Conservation (phyloP, 2,329 filamentous ascomycete species). For the Hymenoscyphus albidus region DNA sequence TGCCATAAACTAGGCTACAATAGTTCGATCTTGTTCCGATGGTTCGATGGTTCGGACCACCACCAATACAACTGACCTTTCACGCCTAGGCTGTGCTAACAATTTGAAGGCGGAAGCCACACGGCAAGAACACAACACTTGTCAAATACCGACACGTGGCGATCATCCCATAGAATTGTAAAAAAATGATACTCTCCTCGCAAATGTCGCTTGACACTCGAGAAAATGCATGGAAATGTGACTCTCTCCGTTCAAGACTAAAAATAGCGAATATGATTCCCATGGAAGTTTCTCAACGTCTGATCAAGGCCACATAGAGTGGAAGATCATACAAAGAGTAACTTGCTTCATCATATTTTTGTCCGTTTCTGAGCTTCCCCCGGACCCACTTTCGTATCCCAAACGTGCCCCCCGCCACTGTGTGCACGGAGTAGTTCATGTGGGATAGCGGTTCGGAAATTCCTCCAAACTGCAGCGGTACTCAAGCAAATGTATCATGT, state of each 20-base stretch:
- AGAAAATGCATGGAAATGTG: not conserved
- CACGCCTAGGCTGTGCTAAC: not conserved
- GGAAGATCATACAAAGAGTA: conserved; percentile 3
- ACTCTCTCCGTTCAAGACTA: not conserved
- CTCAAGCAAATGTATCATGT: conserved; percentile 7
- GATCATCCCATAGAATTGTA: not conserved
- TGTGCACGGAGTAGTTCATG: conserved; percentile 4
- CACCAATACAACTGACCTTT: not conserved
- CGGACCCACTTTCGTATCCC: not conserved
- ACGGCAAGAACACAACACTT: not conserved
- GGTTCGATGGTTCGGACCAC: not conserved
- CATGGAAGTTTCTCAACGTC: not conserved
- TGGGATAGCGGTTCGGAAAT: conserved; percentile 2
- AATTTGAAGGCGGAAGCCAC: not conserved
- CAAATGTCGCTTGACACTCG: not conserved
- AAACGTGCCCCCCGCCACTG: conserved; percentile 5
- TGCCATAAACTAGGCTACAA: not conserved
- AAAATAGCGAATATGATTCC: not conserved
- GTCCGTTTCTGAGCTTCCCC: not conserved
- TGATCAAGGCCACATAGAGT: not conserved
- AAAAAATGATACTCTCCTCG: not conserved
- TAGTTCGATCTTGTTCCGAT: not conserved
- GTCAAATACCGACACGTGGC: not conserved
- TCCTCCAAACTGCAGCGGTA: conserved; percentile 9
- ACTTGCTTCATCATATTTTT: not conserved